Evolutionary conservation across 1,139 yeast species (phyloP).

Genomic region (Hansenula sp.): DNA sequence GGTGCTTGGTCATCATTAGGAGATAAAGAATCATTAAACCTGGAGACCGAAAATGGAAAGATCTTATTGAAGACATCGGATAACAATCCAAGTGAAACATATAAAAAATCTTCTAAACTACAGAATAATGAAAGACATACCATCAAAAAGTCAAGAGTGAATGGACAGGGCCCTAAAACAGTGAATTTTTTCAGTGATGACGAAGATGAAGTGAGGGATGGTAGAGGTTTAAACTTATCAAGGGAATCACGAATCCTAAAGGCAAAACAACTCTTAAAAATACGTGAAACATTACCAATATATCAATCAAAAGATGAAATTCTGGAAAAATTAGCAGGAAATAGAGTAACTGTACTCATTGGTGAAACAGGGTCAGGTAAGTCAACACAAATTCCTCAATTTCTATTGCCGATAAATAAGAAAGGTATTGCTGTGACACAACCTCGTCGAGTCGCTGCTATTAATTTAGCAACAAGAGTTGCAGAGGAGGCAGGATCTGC

Average conservation of each 20-base stretch:
- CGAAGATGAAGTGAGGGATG: conserved; percentile 22
- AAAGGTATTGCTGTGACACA: conserved; percentile 86
- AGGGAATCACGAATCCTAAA: conserved; percentile 29
- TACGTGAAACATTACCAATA: conserved; percentile 67
- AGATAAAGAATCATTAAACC: too few species aligned
- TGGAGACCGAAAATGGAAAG: too few species aligned
- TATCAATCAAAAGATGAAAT: conserved; percentile 68
- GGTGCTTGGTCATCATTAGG: too few species aligned
- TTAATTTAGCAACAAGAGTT: conserved; percentile 88
- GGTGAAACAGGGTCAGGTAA: conserved; percentile 99
- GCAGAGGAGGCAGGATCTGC: conserved; percentile 80
- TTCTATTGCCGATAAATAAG: conserved; percentile 50
- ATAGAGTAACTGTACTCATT: conserved; percentile 74
- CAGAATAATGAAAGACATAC: conserved; percentile 1
- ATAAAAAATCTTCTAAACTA: neutral
- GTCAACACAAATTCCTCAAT: conserved; percentile 96
- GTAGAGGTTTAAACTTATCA: conserved; percentile 7
- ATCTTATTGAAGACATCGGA: too few species aligned
- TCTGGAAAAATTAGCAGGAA: conserved; percentile 45
- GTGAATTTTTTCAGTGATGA: conserved; percentile 31
- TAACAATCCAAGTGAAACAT: too few species aligned
- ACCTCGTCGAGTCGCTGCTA: conserved; percentile 97
- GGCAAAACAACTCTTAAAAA: conserved; percentile 44
- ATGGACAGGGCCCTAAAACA: conserved; percentile 10
- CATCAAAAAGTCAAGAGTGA: conserved; percentile 3